Percentiles rank a stretch among this genome's conserved stretches.
Conservation (phyloP, 228 moss, liverwort and hornwort genomes). For the Sphagnum magellanicum region DNA sequence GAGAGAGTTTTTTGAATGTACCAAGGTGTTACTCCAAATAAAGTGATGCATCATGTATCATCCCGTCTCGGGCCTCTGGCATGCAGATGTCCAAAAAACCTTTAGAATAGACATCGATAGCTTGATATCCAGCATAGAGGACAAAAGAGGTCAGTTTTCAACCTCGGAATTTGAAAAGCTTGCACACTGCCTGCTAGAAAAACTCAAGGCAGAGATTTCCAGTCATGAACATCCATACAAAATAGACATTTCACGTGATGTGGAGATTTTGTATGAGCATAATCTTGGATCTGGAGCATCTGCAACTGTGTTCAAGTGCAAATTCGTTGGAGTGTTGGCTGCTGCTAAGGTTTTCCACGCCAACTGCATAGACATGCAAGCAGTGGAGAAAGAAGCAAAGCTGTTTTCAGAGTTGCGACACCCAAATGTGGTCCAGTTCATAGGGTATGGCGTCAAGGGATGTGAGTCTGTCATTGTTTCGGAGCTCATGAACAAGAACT, state of each 20-base stretch:
- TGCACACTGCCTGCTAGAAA: too few relatives aligned
- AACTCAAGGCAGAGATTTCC: too few relatives aligned
- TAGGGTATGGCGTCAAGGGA: constrained; percentile 15
- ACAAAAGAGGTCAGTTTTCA: background rate
- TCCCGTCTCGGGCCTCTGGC: constrained; percentile 29
- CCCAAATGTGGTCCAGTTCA: constrained; percentile 42
- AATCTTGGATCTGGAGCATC: constrained; percentile 17
- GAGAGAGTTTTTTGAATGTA: constrained; percentile 30
- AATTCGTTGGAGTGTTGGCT: constrained; percentile 36
- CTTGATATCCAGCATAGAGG: constrained; percentile 12
- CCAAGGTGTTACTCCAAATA: constrained; percentile 27
- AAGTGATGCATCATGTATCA: constrained; percentile 23
- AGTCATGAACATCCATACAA: too few relatives aligned
- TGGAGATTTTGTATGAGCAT: too few relatives aligned
- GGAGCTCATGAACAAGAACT: constrained; percentile 1
- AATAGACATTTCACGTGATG: too few relatives aligned
- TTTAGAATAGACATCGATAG: constrained; percentile 21
- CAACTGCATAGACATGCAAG: constrained; percentile 18
- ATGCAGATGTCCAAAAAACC: constrained; percentile 38
- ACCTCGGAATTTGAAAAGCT: too few relatives aligned
- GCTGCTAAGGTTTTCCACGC: constrained; percentile 19
- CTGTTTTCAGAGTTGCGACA: constrained; percentile 18
- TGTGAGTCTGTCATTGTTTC: constrained; percentile 1
- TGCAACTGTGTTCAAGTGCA: constrained; percentile 38
- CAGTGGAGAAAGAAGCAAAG: constrained; percentile 23